Evolutionary conservation across 192 early-diverging fungal species (phyloP), one percentile per base, ranked within the genome.

Genomic region (Entrophospora sp.): DNA sequence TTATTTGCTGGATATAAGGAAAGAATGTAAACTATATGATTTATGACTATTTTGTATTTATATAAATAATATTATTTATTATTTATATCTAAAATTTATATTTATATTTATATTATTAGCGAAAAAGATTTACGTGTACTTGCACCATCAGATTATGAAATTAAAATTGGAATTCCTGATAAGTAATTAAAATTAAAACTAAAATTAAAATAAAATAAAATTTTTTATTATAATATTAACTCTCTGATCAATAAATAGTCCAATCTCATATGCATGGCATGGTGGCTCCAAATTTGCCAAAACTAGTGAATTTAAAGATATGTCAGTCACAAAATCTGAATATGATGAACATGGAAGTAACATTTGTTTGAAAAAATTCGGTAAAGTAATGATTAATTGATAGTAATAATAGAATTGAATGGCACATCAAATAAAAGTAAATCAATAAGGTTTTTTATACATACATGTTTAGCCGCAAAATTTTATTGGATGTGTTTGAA

Each of bases 341-440:
- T 89, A 85, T 64, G 25, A 80, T 22, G 87, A 89, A 67, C 61
- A 78, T 49, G 87, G 87, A 22, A 80, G 78, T 30, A 65, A 78
- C 9, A 71, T 79, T 8, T 85, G 84, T 68, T 61, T 76, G 49
- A 72, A 69, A 32, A 72, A 74, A 53, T 85, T 83, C 65, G 68
- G 71, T 14, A n/a, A n/a, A n/a, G n/a, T n/a, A n/a, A n/a, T n/a
- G n/a, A n/a, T n/a, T n/a, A n/a, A n/a, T n/a, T n/a, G n/a, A n/a
- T n/a, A n/a, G n/a, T n/a, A n/a, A n/a, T n/a, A n/a, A n/a, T n/a
- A n/a, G n/a, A n/a, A n/a, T n/a, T n/a, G n/a, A n/a, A n/a, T n/a
- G n/a, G n/a, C n/a, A n/a, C n/a, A n/a, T n/a, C n/a, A n/a, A n/a
- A n/a, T n/a, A n/a, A n/a, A n/a, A n/a, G n/a, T n/a, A n/a, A n/a